Evolutionary conservation across 2,329 filamentous ascomycete species (phyloP), one percentile per base, ranked within the genome.

Genomic region (Colletotrichum orbiculare): DNA sequence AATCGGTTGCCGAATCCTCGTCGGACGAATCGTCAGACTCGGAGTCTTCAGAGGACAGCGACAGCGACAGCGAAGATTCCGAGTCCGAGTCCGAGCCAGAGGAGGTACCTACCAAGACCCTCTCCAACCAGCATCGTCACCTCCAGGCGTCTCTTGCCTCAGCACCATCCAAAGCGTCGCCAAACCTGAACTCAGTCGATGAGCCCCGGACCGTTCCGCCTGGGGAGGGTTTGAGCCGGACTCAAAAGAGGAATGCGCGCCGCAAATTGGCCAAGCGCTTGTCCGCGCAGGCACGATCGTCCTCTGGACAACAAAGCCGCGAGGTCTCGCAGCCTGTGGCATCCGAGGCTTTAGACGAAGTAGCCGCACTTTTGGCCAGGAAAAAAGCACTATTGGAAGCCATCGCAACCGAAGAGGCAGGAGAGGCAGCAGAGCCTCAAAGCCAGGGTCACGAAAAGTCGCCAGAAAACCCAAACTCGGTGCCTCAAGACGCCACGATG

Each of bases 171-270:
- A 67, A 67, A 25, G 6, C 33, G 15, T 33, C 64, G 13, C 53
- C 37, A 17, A 46, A 62, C 48, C 49, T 54, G 10, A 37, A 62
- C 37, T 13, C 66, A 41, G 45, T 53, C 17, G 12, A 50, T 6
- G 53, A 64, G n/a, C 37, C 69, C n/a, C 66, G 47, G 7, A 59
- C 68, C 9, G 73, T 75, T 2, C 66, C 73, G 4, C 77, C 79
- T 6, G 75, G 75, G 2, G 66, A 72, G 13, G 81, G 82, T 2
- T 72, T 82, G 54, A 73, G 74, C 0, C 76, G 70, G 39, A 87
- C 85, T 0, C 81, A 82, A 68, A 84, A 79, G 65, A 80, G 85
- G 6, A 88, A 88, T 66, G 80, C 79, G 8, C 78, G 85, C 35
- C 79, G 85, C 47, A 80, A 81, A 39, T 73, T 75, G 3, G 74